Evolutionary conservation across 768 basidiomycete species (phyloP), one percentile per base, ranked within the genome.

Genomic region (Gautieria morchelliformis): DNA sequence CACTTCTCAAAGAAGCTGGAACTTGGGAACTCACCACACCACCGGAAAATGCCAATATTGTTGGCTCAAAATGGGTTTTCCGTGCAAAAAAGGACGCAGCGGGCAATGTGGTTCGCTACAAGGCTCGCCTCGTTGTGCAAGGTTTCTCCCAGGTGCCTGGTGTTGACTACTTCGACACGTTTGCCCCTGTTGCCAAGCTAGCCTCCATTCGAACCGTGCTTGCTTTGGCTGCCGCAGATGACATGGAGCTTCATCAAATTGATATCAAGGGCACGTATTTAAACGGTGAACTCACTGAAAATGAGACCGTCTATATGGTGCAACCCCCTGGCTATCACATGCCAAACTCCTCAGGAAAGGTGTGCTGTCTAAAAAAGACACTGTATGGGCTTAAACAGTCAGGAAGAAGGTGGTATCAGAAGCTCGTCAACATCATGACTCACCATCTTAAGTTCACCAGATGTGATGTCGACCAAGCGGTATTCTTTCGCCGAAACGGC

Each of bases 251-350:
- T 2, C 72, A 69, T 5, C 74, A 76, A 40, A 64, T 74, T 6
- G 72, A 77, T 60, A 64, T 76, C 32, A 74, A 73, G 32, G 72
- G 69, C 0, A 71, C 74, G 0, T 78, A 71, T 60, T 66, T 76
- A 0, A 64, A 76, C 59, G 70, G 73, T 22, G 45, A 50, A 10
- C 46, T 59, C 1, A 58, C 65, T 2, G 65, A 73, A 5, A 67
- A 72, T 17, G 27, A 60, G 9, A 69, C 67, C 41, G 52, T 63
- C 0, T 74, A 67, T 52, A 72, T 75, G 69, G 67, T 69, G 19
- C 71, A 71, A 52, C 68, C 69, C 8, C 56, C 63, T 9, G 70
- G 68, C 1, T 65, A 67, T 35, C 61, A 64, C 2, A 64, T 66
- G 49, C 58, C 30, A 53, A 60, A 19, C 27, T 27, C 27, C 5